Evolutionary conservation across 495 filamentous ascomycete genomes (phyloP), one percentile per base, ranked within the genome.

Genomic region (Aspergillus baeticus): DNA sequence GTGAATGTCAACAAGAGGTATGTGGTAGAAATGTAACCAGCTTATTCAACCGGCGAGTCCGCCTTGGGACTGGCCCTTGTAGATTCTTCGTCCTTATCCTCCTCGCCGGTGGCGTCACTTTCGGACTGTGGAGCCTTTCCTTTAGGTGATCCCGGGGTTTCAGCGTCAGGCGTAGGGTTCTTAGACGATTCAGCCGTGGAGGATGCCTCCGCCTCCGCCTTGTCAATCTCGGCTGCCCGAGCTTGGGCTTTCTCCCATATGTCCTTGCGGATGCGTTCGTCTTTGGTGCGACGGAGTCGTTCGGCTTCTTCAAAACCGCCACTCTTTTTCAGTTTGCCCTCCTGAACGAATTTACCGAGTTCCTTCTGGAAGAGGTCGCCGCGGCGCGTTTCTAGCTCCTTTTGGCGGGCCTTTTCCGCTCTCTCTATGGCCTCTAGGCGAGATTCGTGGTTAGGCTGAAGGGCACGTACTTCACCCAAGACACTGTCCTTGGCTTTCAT

Each of bases 261-360:
- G 66, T 96, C 92, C 63, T 84, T 85, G 54, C 93, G 77, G 45
- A 90, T 90, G 66, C 85, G 81, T 54, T 98, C 95, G 63, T 98
- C 94, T 70, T 92, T 95, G 18, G 83, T 83, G 62, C 85, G 87
- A 54, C 95, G 77, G 41, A 91, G 79, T 38, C 95, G 77, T 73
- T 98, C 95, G 7, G 90, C 85, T 73, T 98, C 94, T 73, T 98
- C 95, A 10, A 96, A 84, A 2, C 94, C 94, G 26, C 94, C 94
- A 45, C 86, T 89, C 81, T 96, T 97, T 84, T 96, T 98, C 59
- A 98, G 69, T 68, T 87, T 91, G 14, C 90, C 90, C 67, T 97
- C 92, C 62, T 91, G 84, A 2, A 98, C 94, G 67, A 98, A 98
- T 20, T 69, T 77, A 1, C 87, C 87, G 2, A 98, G 77, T 65